A percentile compares a stretch with the other conserved stretches of the same genome.
Evolutionary conservation across 2,329 filamentous ascomycete species (phyloP).

Genomic region (Botryosphaeria dothidea): DNA sequence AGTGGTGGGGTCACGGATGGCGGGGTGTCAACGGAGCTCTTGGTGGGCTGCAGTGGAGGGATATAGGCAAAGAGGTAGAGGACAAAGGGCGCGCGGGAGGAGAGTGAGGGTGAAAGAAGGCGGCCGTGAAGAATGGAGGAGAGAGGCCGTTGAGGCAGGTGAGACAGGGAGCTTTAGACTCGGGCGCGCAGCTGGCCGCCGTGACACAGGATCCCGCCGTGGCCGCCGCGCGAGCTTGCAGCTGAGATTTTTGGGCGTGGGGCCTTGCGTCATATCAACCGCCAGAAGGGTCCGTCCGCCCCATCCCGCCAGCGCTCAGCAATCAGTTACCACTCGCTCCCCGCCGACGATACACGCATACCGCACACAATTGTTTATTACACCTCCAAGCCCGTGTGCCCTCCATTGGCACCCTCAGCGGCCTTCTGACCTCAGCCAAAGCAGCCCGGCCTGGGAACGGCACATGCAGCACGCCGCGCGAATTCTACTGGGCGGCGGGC

Average conservation of each 20-base stretch:
- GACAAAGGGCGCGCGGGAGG: not conserved
- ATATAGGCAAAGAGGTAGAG: not conserved
- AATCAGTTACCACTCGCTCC: not conserved
- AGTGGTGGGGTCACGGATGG: slow-evolving; percentile 1
- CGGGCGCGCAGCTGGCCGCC: slow-evolving; percentile 5
- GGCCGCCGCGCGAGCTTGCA: slow-evolving; percentile 3
- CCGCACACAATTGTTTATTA: not conserved
- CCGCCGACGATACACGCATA: not conserved
- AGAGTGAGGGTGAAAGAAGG: not conserved
- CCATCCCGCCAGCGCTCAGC: too few species aligned
- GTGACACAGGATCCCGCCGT: not conserved
- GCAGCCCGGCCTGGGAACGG: not conserved
- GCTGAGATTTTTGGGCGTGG: slow-evolving; percentile 14
- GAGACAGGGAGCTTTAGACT: slow-evolving; percentile 13
- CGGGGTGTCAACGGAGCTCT: not conserved
- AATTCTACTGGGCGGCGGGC: not conserved
- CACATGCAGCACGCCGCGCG: not conserved
- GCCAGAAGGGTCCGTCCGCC: not conserved
- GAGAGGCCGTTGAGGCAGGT: not conserved
- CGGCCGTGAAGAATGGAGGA: not conserved
- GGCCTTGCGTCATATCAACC: slow-evolving; percentile 1
- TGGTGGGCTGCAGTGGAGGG: not conserved
- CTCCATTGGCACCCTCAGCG: not conserved
- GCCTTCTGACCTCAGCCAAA: not conserved
- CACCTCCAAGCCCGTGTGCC: not conserved